Evolutionary conservation across 352 stramenopile genomes (phyloP), one percentile per base, ranked within the genome.

Genomic region (Thalassiosira oceanica): DNA sequence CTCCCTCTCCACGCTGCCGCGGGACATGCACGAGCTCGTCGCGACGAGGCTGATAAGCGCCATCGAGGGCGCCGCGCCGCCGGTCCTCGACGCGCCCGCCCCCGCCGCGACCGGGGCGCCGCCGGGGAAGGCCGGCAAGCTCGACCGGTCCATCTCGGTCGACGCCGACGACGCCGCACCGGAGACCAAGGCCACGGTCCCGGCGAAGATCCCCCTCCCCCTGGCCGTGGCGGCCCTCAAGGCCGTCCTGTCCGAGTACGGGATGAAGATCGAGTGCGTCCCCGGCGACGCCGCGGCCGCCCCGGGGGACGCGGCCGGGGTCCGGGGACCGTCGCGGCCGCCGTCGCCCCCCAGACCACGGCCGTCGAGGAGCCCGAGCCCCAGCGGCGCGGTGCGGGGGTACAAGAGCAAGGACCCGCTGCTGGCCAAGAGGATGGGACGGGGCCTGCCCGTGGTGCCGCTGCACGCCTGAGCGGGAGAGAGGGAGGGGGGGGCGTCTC

Each of bases 21-120:
- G 65, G 26, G 70, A 85, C 8, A 78, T 90, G 33, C 83, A 90
- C 57, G 78, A 87, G 62, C 65, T 87, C 42, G 78, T 90, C 52
- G 74, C 86, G 10, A 67, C 86, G 57, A 73, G 80, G 28, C 48
- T 90, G 1, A 83, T 90, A 50, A 43, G 69, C 39, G 62, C 77
- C 3, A 88, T 90, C 53, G 67, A 55, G 2, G 65, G 65, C 16
- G 72, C 79, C 26, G 55, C 79, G 11, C 48, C 62, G 27, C 64
- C 82, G 46, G 57, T 35, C 1, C 37, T 57, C n/a, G 43, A 28
- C 20, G 60, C 49, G 29, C 31, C 23, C 6, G 20, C 3, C 29
- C 48, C 20, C 42, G 48, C 15, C 7, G 39, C 23, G 31, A 45
- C 6, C 37, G n/a, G n/a, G n/a, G n/a, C n/a, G n/a, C n/a, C n/a